Base-by-base conservation (phyloP, 352 stramenopile genomes). In the Pythium periplocum region DNA sequence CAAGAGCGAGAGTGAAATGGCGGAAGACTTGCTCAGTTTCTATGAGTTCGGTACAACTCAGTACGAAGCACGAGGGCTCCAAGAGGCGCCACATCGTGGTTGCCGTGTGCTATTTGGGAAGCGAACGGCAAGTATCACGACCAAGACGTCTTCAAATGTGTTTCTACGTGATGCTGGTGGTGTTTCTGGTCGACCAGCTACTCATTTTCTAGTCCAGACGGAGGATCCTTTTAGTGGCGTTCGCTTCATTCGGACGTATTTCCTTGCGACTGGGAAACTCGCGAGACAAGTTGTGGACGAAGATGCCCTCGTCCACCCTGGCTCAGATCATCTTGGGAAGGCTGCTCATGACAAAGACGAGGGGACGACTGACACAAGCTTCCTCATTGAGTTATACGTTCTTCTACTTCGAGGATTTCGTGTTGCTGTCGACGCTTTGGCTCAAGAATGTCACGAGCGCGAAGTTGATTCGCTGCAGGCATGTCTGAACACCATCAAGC, bases 31-130 rank as follows among this genome's bases (percentile, higher is more conserved):
- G 6, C 38, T 88, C 33, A 90, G 75, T 39, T 86, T 89, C 42
- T 92, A 87, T 45, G 82, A 90, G 50, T 92, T 92, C 58, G 82
- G 82, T 6, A 87, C 79, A 41, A 87, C 83, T 55, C 79, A 89
- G 35, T 71, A 79, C 54, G 62, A 71, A 0, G 45, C 72, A 4
- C 64, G 73, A 8, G 77, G 74, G 0, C 48, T 92, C 2, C 17
- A 48, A 30, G 49, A 53, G 8, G 31, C 49, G 1, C 53, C 58
- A 0, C 60, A 55, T 8, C 69, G 79, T 50, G 82, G 82, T 6
- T 74, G 71, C 39, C 73, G 73, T 33, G 73, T 90, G 44, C 63
- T 90, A 1, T 90, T 78, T 59, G 82, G 82, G 6, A 66, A 53
- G n/a, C 66, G 79, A 39, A 85, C 82, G 0, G 54, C 61, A 3